Evolutionary conservation across 1,284 basidiomycete genomes (phyloP).

Genomic region (Heterobasidion irregulare): DNA sequence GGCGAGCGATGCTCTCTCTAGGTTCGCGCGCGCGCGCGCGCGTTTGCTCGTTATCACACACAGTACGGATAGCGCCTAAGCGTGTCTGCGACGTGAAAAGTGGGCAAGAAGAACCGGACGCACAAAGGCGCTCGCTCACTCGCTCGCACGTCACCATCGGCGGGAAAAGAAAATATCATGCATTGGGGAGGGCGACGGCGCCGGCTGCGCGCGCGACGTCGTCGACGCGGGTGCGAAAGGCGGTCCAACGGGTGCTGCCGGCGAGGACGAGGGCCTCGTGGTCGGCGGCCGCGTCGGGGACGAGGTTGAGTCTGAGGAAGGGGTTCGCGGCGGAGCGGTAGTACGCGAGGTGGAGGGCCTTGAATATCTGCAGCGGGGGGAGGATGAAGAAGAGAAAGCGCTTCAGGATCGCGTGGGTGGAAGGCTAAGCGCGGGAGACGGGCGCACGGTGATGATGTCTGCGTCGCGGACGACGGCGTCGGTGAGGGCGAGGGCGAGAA

Average conservation of each 20-base stretch:
- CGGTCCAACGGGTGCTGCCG: conserved; percentile 61
- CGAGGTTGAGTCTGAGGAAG: conserved; percentile 54
- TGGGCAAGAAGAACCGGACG: too few species aligned
- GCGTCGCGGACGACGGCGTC: conserved; percentile 70
- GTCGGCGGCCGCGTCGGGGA: conserved; percentile 39
- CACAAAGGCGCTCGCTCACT: not conserved
- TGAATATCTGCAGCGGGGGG: conserved; percentile 52
- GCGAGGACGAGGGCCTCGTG: conserved; percentile 46
- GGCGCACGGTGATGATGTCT: conserved; percentile 58
- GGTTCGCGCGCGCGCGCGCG: conserved; percentile 48
- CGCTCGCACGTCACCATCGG: not conserved
- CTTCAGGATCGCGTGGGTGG: too few species aligned
- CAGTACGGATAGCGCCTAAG: not conserved
- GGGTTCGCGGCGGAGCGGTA: conserved; percentile 72
- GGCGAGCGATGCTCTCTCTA: conserved; percentile 41
- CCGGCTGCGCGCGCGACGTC: conserved; percentile 55
- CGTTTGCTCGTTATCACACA: conserved; percentile 3
- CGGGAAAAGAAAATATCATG: conserved; percentile 1
- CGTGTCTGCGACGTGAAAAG: not conserved
- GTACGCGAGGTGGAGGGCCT: conserved; percentile 75
- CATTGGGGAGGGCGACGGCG: conserved; percentile 20
- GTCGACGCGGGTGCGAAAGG: conserved; percentile 59
- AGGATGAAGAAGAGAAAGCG: not conserved
- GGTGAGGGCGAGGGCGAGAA: conserved; percentile 66
- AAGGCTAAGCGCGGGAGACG: not conserved